Evolutionary conservation across 2,329 filamentous ascomycete species (phyloP), one percentile per base, ranked within the genome.

Genomic region (Colletotrichum aenigma): DNA sequence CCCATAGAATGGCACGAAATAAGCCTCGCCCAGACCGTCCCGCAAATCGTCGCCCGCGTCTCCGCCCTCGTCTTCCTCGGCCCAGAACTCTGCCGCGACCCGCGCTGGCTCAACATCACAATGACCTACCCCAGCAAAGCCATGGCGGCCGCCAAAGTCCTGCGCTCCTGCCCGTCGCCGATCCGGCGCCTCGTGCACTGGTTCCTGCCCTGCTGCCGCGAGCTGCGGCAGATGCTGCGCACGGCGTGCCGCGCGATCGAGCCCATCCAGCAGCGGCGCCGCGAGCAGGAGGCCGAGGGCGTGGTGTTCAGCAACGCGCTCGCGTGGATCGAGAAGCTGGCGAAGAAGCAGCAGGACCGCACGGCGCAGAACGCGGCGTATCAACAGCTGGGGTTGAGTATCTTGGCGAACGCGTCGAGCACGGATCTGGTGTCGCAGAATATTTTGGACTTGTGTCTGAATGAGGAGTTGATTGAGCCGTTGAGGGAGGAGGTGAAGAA

Each of bases 351-450:
- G 30, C 55, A 69, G 4, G 81, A 82, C 86, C 88, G 91, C 26
- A 88, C 88, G 71, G 93, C 85, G 9, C 96, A 95, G 82, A 90
- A 96, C 82, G 85, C 89, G 0, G 87, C 93, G 24, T 84, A 83
- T 12, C 95, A 94, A 52, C 95, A 98, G 81, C 89, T 95, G 30
- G 89, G 98, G 10, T 96, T 97, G 0, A 91, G 94, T 60, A 94
- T 95, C 61, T 83, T 83, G 4, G 85, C 86, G 10, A 86, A 87
- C 30, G 86, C 88, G 77, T 87, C 84, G 16, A 87, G 86, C 0
- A 83, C 84, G 2, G 83, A 86, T 64, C 67, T 82, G 15, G 36
- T 84, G 0, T 81, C 82, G 6, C 83, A 86, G n/a, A 79, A 84
- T 4, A 77, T 89, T 38, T 82, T 83, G 48, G 85, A 88, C 34